Evolutionary conservation across 129 eudicot species (phyloP).

Genomic region (Escallonia herrerae): DNA sequence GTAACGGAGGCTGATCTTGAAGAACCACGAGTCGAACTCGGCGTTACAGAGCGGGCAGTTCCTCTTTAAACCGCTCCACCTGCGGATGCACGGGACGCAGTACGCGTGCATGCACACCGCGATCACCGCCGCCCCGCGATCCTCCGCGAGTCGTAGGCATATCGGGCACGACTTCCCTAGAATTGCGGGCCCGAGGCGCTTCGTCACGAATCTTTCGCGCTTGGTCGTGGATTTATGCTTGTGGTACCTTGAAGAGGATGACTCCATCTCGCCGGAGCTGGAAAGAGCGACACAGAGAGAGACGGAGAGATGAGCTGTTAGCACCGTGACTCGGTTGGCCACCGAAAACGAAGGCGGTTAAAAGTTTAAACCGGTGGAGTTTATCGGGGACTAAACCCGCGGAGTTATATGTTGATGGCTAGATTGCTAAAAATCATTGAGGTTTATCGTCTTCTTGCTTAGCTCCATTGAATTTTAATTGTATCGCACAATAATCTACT

Average conservation of each 20-base stretch:
- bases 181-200: conserved; percentile 27
- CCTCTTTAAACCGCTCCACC: conserved; percentile 54
- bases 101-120: conserved; percentile 63
- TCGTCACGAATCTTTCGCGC: conserved; percentile 8
- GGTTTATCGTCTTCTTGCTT: too few species aligned
- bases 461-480: too few species aligned
- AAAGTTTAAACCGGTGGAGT: too few species aligned
- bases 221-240: not conserved
- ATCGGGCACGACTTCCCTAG: conserved; percentile 45
- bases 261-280: conserved; percentile 9
- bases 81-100: conserved; percentile 49
- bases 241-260: conserved; percentile 12
- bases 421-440: too few species aligned
- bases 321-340: not conserved
- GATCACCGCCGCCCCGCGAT: conserved; percentile 34
- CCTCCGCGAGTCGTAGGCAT: conserved; percentile 33
- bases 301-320: too few species aligned
- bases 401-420: too few species aligned
- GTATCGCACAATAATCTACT: too few species aligned
- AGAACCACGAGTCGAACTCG: conserved; percentile 37
- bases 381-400: too few species aligned
- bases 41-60: conserved; percentile 75
- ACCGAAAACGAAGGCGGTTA: too few species aligned
- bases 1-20: conserved; percentile 23
- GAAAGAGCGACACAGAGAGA: too few species aligned